phyloP scores from a whole-genome alignment of 306 rosid genomes.

The Bauhinia variegata region DNA sequence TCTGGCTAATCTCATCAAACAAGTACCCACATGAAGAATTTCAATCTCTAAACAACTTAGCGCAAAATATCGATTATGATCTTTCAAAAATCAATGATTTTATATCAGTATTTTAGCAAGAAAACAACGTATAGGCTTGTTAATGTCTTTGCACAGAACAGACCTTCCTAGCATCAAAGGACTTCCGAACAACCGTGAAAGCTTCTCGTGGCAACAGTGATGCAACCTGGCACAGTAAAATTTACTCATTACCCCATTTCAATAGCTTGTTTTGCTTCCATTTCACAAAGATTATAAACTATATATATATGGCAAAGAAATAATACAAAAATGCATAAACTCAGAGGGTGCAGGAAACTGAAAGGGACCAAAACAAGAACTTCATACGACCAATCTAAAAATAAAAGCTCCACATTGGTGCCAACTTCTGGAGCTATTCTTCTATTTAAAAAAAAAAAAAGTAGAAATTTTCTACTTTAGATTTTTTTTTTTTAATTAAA shows the following conservation, averaged over 20 bases:
- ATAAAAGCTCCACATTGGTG: not conserved
- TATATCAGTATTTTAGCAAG: not conserved
- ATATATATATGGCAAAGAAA: not conserved
- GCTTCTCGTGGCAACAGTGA: constrained; percentile 82
- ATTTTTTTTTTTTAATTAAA: no score
- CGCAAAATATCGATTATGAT: not conserved
- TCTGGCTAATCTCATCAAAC: not conserved
- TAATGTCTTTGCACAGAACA: constrained; percentile 18
- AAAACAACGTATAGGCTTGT: not conserved
- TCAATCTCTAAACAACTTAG: not conserved
- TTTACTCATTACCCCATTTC: not conserved
- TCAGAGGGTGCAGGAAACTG: not conserved
- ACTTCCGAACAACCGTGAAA: constrained; percentile 75
- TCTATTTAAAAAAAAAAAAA: no score
- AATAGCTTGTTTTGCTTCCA: not conserved
- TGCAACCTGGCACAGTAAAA: constrained; percentile 65
- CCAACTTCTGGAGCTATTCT: no score
- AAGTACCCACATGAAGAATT: not conserved
- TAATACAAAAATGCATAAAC: not conserved
- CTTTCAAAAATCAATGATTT: constrained; percentile 1
- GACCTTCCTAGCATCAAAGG: constrained; percentile 99
- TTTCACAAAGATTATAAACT: not conserved
- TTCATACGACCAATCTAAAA: not conserved
- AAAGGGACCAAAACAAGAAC: not conserved
- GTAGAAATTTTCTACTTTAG: no score